Conservation (phyloP, 768 basidiomycete genomes). For the Piloderma croceum region DNA sequence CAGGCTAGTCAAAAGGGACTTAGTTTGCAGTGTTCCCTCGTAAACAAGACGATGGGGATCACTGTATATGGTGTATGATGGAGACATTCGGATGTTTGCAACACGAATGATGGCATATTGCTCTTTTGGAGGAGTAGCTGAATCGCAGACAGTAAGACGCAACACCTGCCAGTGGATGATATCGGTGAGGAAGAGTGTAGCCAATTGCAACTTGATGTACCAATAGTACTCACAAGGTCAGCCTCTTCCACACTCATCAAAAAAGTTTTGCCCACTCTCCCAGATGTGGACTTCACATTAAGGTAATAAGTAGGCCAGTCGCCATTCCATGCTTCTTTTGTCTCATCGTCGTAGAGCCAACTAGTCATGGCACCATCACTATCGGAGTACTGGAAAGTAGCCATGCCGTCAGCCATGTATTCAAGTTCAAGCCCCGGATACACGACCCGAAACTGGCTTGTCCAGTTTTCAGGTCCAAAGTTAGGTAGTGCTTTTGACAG, state of each 20-base stretch:
- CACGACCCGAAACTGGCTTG: conserved; percentile 16
- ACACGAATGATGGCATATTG: too few relatives aligned
- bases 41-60: too few relatives aligned
- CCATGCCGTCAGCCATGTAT: conserved; percentile 9
- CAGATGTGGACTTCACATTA: conserved; percentile 22
- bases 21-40: too few relatives aligned
- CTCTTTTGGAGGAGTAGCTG: too few relatives aligned
- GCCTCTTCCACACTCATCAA: conserved; percentile 19
- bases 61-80: too few relatives aligned
- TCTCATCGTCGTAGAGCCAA: conserved; percentile 10
- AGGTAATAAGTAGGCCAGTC: conserved; percentile 22
- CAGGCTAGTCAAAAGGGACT: too few relatives aligned
- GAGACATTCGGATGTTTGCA: too few relatives aligned
- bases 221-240: conserved; percentile 17
- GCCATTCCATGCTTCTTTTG: conserved; percentile 10
- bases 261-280: conserved; percentile 13
- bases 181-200: too few relatives aligned
- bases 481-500: too few relatives aligned
- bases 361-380: conserved; percentile 14
- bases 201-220: too few relatives aligned
- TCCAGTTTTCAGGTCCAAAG: conserved; percentile 22
- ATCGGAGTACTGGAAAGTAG: conserved; percentile 21
- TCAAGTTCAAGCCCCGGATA: conserved; percentile 12
- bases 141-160: too few relatives aligned
- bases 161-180: too few relatives aligned